phyloP scores from a whole-genome alignment of 2,329 filamentous ascomycete genomes.

The Fusarium sterilihyphosum region DNA sequence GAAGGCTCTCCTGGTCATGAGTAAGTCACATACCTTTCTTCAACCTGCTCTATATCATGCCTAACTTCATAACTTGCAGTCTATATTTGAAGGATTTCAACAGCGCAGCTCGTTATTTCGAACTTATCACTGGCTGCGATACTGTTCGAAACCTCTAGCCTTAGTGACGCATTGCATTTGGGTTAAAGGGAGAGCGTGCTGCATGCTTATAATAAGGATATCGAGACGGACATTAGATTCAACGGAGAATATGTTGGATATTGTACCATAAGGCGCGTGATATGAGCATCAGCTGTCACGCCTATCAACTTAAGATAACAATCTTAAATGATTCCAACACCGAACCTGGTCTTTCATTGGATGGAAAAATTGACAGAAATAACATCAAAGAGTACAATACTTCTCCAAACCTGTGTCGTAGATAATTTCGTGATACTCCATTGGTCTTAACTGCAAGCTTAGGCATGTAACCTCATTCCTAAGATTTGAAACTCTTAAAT shows the following conservation, averaged over 20 bases:
- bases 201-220: rapidly evolving
- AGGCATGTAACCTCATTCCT: background rate
- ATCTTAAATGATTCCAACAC: no score
- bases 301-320: no score
- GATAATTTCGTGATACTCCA: no score
- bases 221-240: rapidly evolving
- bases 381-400: no score
- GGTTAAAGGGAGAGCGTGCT: rapidly evolving
- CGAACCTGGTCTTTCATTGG: no score
- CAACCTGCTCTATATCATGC: rapidly evolving
- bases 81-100: background rate
- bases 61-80: background rate
- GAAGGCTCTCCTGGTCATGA: background rate
- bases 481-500: background rate
- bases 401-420: no score
- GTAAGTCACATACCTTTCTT: background rate
- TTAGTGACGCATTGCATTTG: rapidly evolving
- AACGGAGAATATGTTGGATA: no score
- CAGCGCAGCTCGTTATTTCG: background rate
- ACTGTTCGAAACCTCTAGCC: background rate
- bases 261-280: no score
- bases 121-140: background rate
- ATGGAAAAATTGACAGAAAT: no score
- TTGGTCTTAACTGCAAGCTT: no score
- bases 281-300: no score